Conservation (phyloP, 345 rosid species). For the Erodium maritimum region DNA sequence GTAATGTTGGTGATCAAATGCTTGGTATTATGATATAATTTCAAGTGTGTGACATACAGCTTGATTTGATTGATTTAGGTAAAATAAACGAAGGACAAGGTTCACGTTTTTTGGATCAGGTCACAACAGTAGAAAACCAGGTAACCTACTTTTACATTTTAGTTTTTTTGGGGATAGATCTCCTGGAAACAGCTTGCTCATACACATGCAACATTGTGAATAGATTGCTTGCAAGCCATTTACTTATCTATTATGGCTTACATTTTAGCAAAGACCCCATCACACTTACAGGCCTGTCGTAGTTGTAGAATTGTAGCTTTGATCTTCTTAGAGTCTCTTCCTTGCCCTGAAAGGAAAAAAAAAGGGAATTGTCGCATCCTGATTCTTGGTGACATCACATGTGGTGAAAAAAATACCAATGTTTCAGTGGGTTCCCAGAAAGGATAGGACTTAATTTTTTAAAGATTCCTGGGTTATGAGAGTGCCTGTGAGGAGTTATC, state of each 20-base stretch:
- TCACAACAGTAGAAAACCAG: slow-evolving; percentile 19
- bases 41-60: slow-evolving; percentile 7
- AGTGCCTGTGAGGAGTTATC: not conserved
- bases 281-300: not conserved
- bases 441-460: not conserved
- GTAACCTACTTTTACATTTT: slow-evolving; percentile 18
- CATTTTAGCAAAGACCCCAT: not conserved
- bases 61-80: slow-evolving; percentile 10
- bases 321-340: not conserved
- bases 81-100: slow-evolving; percentile 11
- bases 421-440: not conserved
- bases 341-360: not conserved
- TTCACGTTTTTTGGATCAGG: slow-evolving; percentile 17
- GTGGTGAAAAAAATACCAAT: not conserved
- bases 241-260: not conserved
- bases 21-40: not conserved
- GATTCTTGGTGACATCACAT: not conserved
- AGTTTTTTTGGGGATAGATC: not conserved
- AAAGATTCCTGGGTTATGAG: not conserved
- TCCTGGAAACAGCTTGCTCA: not conserved
- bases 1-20: not conserved
- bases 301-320: not conserved
- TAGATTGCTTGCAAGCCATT: not conserved
- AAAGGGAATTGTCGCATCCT: not conserved
- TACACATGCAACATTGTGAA: not conserved